Percentiles rank a stretch among this genome's conserved stretches.
Conservation (phyloP, 768 basidiomycete species). For the Pleurotus tuoliensis region DNA sequence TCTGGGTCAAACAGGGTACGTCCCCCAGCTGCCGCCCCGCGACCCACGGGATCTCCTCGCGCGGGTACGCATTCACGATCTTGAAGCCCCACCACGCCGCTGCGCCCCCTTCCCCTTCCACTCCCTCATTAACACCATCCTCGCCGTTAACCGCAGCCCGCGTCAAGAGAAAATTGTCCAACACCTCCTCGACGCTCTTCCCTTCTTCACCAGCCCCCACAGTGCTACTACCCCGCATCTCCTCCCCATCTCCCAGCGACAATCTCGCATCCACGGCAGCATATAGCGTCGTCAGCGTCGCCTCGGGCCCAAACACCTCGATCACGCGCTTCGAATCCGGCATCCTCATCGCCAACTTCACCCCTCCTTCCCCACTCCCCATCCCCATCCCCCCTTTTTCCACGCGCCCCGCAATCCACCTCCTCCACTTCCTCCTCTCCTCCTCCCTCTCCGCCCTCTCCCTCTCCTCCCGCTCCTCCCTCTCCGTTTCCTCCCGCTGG, state of each 20-base stretch:
- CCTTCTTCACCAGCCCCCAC: too few relatives aligned
- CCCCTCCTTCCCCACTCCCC: conserved; percentile 15
- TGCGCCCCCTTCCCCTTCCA: conserved; percentile 18
- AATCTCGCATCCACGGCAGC: conserved; percentile 40
- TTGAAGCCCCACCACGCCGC: conserved; percentile 71
- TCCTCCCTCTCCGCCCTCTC: conserved; percentile 21
- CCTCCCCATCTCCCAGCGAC: conserved; percentile 37
- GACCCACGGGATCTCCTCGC: conserved; percentile 55
- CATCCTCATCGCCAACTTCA: conserved; percentile 52
- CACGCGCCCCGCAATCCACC: conserved; percentile 52
- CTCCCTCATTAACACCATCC: conserved; percentile 23
- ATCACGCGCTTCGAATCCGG: conserved; percentile 56
- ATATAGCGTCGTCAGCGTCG: conserved; percentile 63
- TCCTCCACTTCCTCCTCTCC: conserved; percentile 50
- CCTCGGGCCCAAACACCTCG: conserved; percentile 45
- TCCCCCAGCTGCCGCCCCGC: conserved; percentile 34
- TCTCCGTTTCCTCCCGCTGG: conserved; percentile 16
- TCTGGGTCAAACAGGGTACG: conserved; percentile 36
- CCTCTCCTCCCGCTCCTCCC: conserved; percentile 30
- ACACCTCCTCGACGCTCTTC: too few relatives aligned
- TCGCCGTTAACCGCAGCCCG: too few relatives aligned
- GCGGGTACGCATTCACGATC: conserved; percentile 66
- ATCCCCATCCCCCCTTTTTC: conserved; percentile 27
- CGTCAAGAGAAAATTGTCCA: too few relatives aligned
- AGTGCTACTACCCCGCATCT: conserved; percentile 1